Percentiles rank a stretch among this genome's conserved stretches.
Evolutionary conservation across 2,329 filamentous ascomycete genomes (phyloP).

Genomic region (Botrytis fragariae): DNA sequence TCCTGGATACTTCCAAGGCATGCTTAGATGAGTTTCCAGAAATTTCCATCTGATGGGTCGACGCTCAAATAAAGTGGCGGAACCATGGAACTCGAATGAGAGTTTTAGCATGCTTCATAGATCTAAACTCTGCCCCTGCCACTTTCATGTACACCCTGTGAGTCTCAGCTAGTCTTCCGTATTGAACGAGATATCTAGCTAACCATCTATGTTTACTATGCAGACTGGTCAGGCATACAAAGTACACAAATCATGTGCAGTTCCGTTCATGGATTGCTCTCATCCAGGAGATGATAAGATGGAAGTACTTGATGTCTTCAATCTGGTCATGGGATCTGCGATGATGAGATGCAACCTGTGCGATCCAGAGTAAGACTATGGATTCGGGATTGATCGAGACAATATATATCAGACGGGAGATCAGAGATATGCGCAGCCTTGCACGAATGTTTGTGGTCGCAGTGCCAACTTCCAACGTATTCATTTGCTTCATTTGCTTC

Average conservation of each 20-base stretch:
- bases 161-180: neutral
- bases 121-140: slow-evolving; percentile 21
- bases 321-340: neutral
- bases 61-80: slow-evolving; percentile 16
- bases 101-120: slow-evolving; percentile 24
- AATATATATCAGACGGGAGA: neutral
- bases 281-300: slow-evolving; percentile 10
- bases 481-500: neutral
- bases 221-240: slow-evolving; percentile 19
- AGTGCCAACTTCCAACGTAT: neutral
- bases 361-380: neutral
- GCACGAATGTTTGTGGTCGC: too few species aligned
- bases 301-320: neutral
- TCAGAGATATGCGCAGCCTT: neutral
- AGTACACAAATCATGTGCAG: slow-evolving; percentile 17
- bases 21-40: slow-evolving; percentile 27
- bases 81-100: slow-evolving; percentile 9
- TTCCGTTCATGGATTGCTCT: slow-evolving; percentile 8
- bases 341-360: neutral
- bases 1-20: slow-evolving; percentile 22
- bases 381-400: too few species aligned
- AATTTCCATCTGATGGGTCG: slow-evolving; percentile 25
- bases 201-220: neutral
- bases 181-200: neutral
- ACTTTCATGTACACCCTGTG: slow-evolving; percentile 24